phyloP scores from a whole-genome alignment of 2,329 filamentous ascomycete genomes.

The Lachnellula subtilissima region DNA sequence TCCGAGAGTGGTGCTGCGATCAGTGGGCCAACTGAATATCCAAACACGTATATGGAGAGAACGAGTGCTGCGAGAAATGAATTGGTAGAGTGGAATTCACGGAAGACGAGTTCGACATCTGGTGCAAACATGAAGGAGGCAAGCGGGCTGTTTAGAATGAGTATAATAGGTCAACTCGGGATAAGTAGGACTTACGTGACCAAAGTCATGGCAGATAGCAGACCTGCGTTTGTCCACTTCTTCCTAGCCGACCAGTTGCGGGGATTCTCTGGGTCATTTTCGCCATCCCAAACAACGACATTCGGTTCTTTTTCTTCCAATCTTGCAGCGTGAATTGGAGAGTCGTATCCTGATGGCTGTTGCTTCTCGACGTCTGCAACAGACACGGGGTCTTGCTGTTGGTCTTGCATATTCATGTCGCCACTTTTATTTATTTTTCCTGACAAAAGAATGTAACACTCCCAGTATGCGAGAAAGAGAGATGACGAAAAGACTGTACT shows the following conservation, averaged over 20 bases:
- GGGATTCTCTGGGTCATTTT: slow-evolving; percentile 51
- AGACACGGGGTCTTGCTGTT: neutral
- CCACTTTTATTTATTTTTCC: too few relatives aligned
- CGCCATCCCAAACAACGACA: slow-evolving; percentile 53
- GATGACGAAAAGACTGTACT: too few relatives aligned
- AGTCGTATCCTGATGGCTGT: neutral
- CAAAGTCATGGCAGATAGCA: slow-evolving; percentile 13
- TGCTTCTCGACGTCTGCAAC: neutral
- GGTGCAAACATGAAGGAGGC: slow-evolving; percentile 40
- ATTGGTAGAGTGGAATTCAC: slow-evolving; percentile 10
- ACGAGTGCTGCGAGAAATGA: slow-evolving; percentile 11
- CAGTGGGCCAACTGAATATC: slow-evolving; percentile 53
- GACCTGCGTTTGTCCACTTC: slow-evolving; percentile 17
- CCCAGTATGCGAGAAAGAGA: too few relatives aligned
- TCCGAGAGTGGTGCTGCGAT: slow-evolving; percentile 56
- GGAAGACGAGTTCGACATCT: slow-evolving; percentile 25
- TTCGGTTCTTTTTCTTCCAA: neutral
- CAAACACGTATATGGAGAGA: slow-evolving; percentile 50
- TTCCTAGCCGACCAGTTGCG: slow-evolving; percentile 41
- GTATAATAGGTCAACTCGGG: neutral
- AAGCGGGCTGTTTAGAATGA: slow-evolving; percentile 4
- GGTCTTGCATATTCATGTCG: too few relatives aligned
- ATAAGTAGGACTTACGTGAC: slow-evolving; percentile 7
- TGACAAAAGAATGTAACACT: too few relatives aligned
- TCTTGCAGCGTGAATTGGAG: neutral